Percentiles rank a stretch among this genome's conserved stretches.
phyloP scores from a whole-genome alignment of 2,329 filamentous ascomycete genomes.

The Claviceps paspali region DNA sequence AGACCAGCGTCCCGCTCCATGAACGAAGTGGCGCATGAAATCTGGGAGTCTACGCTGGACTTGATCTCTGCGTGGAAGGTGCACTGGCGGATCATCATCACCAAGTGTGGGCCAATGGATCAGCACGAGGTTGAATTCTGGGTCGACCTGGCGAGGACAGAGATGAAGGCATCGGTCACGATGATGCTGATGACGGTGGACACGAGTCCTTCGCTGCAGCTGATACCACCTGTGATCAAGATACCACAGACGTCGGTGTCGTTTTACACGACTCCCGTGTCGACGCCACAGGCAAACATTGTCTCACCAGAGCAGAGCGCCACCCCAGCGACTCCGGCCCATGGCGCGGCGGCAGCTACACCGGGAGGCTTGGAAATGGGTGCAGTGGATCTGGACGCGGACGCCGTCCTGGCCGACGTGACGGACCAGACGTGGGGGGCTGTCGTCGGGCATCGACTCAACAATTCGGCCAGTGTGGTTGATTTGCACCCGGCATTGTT shows the following conservation, averaged over 20 bases:
- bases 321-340: slow-evolving; percentile 37
- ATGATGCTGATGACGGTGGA: slow-evolving; percentile 50
- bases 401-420: slow-evolving; percentile 55
- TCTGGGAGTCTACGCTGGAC: slow-evolving; percentile 66
- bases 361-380: slow-evolving; percentile 27
- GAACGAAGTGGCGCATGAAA: slow-evolving; percentile 52
- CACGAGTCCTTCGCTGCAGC: slow-evolving; percentile 46
- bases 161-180: slow-evolving; percentile 34
- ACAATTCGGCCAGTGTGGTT: slow-evolving; percentile 39
- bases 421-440: slow-evolving; percentile 66
- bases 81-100: slow-evolving; percentile 63
- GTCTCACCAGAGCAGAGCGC: slow-evolving; percentile 46
- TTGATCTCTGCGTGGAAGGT: slow-evolving; percentile 55
- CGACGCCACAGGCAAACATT: slow-evolving; percentile 46
- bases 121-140: slow-evolving; percentile 47
- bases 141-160: slow-evolving; percentile 35
- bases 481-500: slow-evolving; percentile 42
- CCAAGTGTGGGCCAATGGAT: slow-evolving; percentile 55
- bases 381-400: slow-evolving; percentile 27
- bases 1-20: slow-evolving; percentile 36
- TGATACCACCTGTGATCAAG: slow-evolving; percentile 40
- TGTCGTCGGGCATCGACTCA: slow-evolving; percentile 50
- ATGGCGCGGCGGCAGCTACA: too few species aligned
- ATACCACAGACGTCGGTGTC: slow-evolving; percentile 28
- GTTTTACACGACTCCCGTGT: slow-evolving; percentile 48